Conservation (phyloP, 805 yeast genomes). For the Priceomyces castillae region DNA sequence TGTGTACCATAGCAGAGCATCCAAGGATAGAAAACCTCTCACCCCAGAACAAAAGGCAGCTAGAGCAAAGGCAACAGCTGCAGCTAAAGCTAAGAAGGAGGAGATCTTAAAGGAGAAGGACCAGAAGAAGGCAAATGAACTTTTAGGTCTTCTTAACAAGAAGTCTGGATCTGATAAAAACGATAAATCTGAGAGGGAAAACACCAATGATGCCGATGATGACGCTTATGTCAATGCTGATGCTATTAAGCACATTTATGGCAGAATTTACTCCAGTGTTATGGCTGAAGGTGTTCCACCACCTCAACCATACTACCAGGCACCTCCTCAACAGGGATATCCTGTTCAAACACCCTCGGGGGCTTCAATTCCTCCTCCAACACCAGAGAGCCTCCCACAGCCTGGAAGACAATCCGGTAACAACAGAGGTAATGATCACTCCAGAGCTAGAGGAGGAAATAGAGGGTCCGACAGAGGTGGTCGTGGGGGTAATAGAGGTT, state of each 20-base stretch:
- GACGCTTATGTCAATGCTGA: conserved; percentile 20
- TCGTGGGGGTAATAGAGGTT: conserved; percentile 7
- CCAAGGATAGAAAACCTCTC: conserved; percentile 30
- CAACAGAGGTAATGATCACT: conserved; percentile 14
- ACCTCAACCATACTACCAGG: conserved; percentile 7
- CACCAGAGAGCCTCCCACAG: background rate
- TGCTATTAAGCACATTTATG: conserved; percentile 42
- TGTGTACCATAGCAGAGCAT: conserved; percentile 69
- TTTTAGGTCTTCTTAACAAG: background rate
- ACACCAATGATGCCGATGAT: conserved; percentile 5
- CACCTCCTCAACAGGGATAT: conserved; percentile 1
- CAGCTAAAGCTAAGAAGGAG: conserved; percentile 6
- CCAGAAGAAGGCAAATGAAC: conserved; percentile 8
- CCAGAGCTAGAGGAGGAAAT: conserved; percentile 18
- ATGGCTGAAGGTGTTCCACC: conserved; percentile 35
- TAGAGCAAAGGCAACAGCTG: conserved; percentile 9
- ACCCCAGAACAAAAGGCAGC: conserved; percentile 18
- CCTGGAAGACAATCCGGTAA: conserved; percentile 3
- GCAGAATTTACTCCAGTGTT: conserved; percentile 42
- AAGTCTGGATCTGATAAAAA: conserved; percentile 16
- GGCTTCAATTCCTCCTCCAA: conserved; percentile 25
- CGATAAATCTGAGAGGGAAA: conserved; percentile 16
- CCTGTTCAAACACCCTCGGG: conserved; percentile 6
- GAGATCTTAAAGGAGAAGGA: conserved; percentile 8
- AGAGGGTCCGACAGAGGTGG: conserved; percentile 17